These are phyloP conservation scores for Cryphonectria nitschkei DNA, from an alignment of 2,329 filamentous ascomycete genomes.

Conservation along the genomic window DNA sequence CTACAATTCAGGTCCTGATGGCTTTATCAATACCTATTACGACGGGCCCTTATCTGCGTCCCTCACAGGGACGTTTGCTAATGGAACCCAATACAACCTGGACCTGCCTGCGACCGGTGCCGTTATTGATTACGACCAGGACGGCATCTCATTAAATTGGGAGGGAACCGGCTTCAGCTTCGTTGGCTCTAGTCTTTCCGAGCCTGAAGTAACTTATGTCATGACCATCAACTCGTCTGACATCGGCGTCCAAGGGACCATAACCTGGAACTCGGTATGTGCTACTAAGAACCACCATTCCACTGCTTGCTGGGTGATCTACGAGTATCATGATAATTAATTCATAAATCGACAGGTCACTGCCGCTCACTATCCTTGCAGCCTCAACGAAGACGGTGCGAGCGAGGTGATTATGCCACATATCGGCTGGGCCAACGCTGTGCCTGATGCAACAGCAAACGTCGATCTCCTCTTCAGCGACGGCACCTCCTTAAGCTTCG, in stretches of 20 bases:
- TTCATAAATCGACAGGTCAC: slow-evolving; percentile 5
- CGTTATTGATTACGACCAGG: slow-evolving; percentile 4
- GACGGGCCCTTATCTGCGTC: slow-evolving; percentile 10
- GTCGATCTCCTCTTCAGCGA: slow-evolving; percentile 19
- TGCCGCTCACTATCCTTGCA: slow-evolving; percentile 28
- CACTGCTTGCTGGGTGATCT: background rate
- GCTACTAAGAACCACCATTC: background rate
- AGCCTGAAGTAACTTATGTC: slow-evolving; percentile 13
- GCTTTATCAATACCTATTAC: slow-evolving; percentile 15
- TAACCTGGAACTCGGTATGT: slow-evolving; percentile 23
- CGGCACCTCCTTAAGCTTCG: slow-evolving; percentile 2
- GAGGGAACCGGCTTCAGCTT: slow-evolving; percentile 22
- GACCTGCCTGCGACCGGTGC: slow-evolving; percentile 10
- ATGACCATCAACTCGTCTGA: slow-evolving; percentile 24
- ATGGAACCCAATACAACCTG: slow-evolving; percentile 22
- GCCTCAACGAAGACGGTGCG: slow-evolving; percentile 12
- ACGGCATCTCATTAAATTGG: slow-evolving; percentile 16
- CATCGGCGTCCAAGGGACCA: slow-evolving; percentile 21
- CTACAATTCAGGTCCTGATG: slow-evolving; percentile 27
- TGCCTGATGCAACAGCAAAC: slow-evolving; percentile 23
- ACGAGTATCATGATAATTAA: background rate
- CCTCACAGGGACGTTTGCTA: slow-evolving; percentile 22
- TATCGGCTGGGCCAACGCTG: slow-evolving; percentile 27
- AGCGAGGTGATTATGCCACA: slow-evolving; percentile 15
- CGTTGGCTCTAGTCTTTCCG: slow-evolving; percentile 13